Conservation (phyloP, 805 yeast species). For the Ogataea salicorniae region DNA sequence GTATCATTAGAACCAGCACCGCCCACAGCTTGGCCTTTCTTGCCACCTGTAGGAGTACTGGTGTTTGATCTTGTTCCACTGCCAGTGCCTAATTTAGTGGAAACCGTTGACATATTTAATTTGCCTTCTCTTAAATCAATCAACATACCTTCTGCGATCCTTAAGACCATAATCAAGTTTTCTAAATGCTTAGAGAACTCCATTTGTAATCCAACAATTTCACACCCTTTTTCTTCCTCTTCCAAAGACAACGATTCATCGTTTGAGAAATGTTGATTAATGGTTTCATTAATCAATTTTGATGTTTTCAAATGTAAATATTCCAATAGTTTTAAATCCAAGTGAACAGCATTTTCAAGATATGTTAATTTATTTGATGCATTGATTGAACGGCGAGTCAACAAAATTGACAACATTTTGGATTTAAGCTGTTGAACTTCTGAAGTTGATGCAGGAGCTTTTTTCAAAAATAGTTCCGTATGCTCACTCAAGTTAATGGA, state of each 20-base stretch:
- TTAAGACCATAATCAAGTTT: slow-evolving; percentile 3
- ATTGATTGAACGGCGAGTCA: too few species aligned
- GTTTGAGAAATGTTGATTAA: slow-evolving; percentile 23
- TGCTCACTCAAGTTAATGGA: too few species aligned
- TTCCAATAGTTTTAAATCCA: slow-evolving; percentile 24
- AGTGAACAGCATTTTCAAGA: slow-evolving; percentile 14
- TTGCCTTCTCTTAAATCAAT: neutral
- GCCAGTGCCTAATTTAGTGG: too few species aligned
- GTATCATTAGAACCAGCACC: too few species aligned
- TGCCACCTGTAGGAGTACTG: too few species aligned
- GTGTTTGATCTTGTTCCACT: neutral
- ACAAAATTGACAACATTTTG: too few species aligned
- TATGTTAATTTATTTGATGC: neutral
- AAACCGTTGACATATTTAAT: neutral
- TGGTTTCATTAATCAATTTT: slow-evolving; percentile 22
- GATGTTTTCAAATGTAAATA: slow-evolving; percentile 19
- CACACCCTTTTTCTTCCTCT: slow-evolving; percentile 24
- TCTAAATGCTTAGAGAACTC: slow-evolving; percentile 22
- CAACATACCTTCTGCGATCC: neutral
- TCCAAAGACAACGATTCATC: slow-evolving; percentile 16
- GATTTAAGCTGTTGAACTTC: too few species aligned
- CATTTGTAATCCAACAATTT: slow-evolving; percentile 19
- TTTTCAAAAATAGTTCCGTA: too few species aligned
- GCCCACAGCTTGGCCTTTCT: too few species aligned
- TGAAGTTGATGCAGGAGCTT: too few species aligned